phyloP scores from a whole-genome alignment of 805 yeast species.

The Candida railenensis region DNA sequence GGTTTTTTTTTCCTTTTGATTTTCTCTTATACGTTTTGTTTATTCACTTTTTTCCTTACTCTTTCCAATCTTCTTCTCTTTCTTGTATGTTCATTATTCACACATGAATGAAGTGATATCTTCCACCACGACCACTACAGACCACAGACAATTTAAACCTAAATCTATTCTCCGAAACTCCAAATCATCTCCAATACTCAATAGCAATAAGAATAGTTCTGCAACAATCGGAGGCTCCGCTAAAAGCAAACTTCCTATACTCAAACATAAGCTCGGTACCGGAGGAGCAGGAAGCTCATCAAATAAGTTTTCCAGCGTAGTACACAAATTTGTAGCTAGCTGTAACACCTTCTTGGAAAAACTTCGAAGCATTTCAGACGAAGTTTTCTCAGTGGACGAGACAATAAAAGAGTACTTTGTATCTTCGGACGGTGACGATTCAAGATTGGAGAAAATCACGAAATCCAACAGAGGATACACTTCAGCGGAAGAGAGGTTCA shows the following conservation, averaged over 20 bases:
- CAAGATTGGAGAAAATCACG: conserved; percentile 19
- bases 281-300: background rate
- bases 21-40: background rate
- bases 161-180: conserved; percentile 12
- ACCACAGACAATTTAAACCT: conserved; percentile 4
- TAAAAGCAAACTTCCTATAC: background rate
- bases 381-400: conserved; percentile 49
- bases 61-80: background rate
- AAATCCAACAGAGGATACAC: conserved; percentile 19
- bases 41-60: background rate
- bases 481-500: conserved; percentile 30
- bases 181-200: conserved; percentile 4
- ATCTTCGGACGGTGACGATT: conserved; percentile 26
- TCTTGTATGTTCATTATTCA: background rate
- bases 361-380: conserved; percentile 47
- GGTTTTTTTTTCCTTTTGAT: too few relatives aligned
- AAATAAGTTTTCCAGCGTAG: conserved; percentile 21
- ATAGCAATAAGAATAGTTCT: background rate
- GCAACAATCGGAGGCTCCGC: background rate
- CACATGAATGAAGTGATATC: conserved; percentile 5
- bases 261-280: too few relatives aligned
- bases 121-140: conserved; percentile 4
- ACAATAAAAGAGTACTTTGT: conserved; percentile 50
- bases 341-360: conserved; percentile 32
- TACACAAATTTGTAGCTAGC: conserved; percentile 39